Evolutionary conservation across 805 yeast genomes (phyloP).

Genomic region (Kazachstania kunashirensis): DNA sequence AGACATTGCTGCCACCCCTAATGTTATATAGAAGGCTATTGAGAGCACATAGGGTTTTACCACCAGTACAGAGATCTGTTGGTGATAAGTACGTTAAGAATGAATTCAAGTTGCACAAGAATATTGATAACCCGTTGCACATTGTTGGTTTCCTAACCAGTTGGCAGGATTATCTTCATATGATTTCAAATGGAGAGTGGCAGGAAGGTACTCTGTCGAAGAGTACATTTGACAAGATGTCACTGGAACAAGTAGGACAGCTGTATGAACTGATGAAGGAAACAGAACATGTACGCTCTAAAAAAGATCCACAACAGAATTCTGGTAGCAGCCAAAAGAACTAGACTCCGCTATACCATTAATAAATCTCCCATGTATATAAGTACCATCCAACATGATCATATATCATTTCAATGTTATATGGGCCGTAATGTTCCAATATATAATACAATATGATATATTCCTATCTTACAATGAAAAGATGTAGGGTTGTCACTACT

Average conservation of each 20-base stretch:
- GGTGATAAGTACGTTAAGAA: conserved; percentile 87
- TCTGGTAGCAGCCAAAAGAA: too few species aligned
- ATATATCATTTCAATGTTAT: too few species aligned
- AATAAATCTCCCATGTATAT: too few species aligned
- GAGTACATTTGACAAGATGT: conserved; percentile 66
- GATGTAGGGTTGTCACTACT: too few species aligned
- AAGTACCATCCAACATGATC: too few species aligned
- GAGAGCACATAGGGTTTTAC: conserved; percentile 67
- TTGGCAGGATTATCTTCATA: conserved; percentile 80
- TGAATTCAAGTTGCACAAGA: conserved; percentile 79
- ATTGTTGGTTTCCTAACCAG: conserved; percentile 87
- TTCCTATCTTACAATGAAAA: too few species aligned
- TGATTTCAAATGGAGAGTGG: conserved; percentile 57
- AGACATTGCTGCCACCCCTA: conserved; percentile 58
- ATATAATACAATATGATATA: too few species aligned
- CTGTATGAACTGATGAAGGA: conserved; percentile 72
- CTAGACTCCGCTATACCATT: too few species aligned
- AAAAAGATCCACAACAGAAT: too few species aligned
- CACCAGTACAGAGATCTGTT: conserved; percentile 56
- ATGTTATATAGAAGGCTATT: conserved; percentile 68
- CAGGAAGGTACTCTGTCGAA: conserved; percentile 50
- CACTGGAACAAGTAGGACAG: conserved; percentile 84
- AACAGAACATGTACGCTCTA: conserved; percentile 26
- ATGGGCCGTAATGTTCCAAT: too few species aligned
- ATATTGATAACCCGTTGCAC: conserved; percentile 80